A percentile compares a stretch with the other conserved stretches of the same genome.
These are phyloP conservation scores for Paramecium sonneborni DNA, from an alignment of 73 alveolate genomes.

Conservation along the genomic window DNA sequence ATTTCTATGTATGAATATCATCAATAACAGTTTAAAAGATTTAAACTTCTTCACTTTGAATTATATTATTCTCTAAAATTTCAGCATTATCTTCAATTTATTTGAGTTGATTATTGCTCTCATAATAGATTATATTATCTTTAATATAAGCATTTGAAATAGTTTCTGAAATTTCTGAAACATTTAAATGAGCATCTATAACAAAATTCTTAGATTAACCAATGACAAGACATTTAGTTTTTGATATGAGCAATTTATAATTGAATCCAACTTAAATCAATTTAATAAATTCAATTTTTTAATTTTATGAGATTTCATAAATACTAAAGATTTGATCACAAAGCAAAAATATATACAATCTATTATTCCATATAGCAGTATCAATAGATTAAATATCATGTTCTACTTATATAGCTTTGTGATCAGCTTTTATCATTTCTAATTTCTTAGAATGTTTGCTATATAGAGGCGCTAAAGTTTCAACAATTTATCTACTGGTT, in stretches of 20 bases:
- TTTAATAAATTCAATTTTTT: neutral
- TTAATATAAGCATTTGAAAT: neutral
- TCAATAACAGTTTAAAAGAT: neutral
- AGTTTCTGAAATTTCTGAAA: neutral
- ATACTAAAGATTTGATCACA: neutral
- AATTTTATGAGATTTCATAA: neutral
- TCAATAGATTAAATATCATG: neutral
- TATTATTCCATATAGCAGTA: neutral
- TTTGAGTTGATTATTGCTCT: neutral
- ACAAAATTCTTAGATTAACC: neutral
- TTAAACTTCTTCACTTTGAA: slow-evolving; percentile 30
- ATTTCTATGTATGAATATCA: neutral
- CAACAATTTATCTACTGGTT: slow-evolving; percentile 16
- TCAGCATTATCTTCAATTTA: neutral
- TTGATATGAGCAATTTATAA: neutral
- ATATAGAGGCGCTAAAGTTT: slow-evolving; percentile 37
- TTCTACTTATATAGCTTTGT: neutral
- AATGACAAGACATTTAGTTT: neutral
- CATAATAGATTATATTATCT: neutral
- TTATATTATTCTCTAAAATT: neutral
- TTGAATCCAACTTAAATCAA: neutral
- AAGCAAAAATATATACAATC: neutral
- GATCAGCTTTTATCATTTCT: neutral
- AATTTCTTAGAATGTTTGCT: neutral
- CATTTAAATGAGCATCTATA: neutral